Base-by-base conservation (phyloP, 345 rosid species). In the Erodium maritimum region DNA sequence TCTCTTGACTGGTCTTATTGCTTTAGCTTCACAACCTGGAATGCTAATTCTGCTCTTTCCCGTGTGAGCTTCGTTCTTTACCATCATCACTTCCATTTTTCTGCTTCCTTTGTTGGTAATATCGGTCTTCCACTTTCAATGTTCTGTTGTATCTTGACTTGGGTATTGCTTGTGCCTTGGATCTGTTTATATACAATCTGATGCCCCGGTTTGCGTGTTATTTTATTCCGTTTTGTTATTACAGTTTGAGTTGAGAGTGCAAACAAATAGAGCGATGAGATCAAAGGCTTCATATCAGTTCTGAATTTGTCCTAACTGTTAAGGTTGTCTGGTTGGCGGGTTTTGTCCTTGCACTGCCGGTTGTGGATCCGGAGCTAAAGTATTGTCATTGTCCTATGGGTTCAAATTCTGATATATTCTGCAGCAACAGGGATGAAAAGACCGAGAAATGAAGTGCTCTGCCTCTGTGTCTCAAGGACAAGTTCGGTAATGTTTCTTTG, bases 81-180 rank as follows among this genome's bases (percentile, higher is more conserved):
- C 69, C 75, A 67, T 73, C 67, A 61, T n/a, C 75, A 64, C 46
- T 51, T 75, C 80, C 82, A 77, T 79, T 7, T 42, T 42, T 42
- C 48, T 42, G 1, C 12, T 14, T 42, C 37, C 37, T 29, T 29
- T 29, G 37, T 29, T 29, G 33, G 8, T 29, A 3, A 29, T 29
- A 29, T 11, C 4, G 37, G 3, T 42, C 13, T 37, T 12, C 12
- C 48, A 7, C 17, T 42, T 42, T 42, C 17, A 0, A 3, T 42
- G 14, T 11, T 10, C 11, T 42, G 48, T 3, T 42, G 11, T 42
- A 7, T 42, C 48, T 42, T 42, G 16, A 42, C 48, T 42, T 42
- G 48, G 12, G 17, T 16, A 42, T 10, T 14, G 5, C 1, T 42
- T 12, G 48, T 12, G 17, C 48, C 48, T 42, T 42, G 48, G 3